phyloP scores from a whole-genome alignment of 768 basidiomycete species.

The Nidula microcarpa region DNA sequence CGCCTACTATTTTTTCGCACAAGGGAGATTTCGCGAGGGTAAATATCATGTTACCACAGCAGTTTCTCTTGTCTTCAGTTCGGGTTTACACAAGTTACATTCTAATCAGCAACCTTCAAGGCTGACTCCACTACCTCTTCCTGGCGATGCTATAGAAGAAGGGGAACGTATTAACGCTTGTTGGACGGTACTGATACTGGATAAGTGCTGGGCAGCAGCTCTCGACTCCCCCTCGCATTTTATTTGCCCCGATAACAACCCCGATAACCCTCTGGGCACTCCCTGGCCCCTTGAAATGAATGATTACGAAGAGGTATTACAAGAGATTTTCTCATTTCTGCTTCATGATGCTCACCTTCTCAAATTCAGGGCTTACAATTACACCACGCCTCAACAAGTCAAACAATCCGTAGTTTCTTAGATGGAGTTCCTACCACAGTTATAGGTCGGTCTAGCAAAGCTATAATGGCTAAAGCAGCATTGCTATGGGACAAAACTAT shows the following conservation, averaged over 20 bases:
- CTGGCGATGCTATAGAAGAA: slow-evolving; percentile 25
- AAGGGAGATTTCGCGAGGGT: slow-evolving; percentile 44
- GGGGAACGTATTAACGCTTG: slow-evolving; percentile 32
- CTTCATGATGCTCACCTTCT: slow-evolving; percentile 9
- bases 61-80: slow-evolving; percentile 27
- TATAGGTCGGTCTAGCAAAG: slow-evolving; percentile 12
- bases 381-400: neutral
- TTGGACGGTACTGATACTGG: slow-evolving; percentile 32
- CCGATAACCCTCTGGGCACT: slow-evolving; percentile 22
- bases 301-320: slow-evolving; percentile 22
- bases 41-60: slow-evolving; percentile 37
- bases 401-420: slow-evolving; percentile 15
- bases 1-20: slow-evolving; percentile 50
- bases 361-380: too few species aligned
- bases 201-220: slow-evolving; percentile 40
- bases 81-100: slow-evolving; percentile 34
- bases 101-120: slow-evolving; percentile 19
- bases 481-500: slow-evolving; percentile 31
- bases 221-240: slow-evolving; percentile 29
- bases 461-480: slow-evolving; percentile 18
- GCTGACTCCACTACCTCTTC: slow-evolving; percentile 18
- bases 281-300: slow-evolving; percentile 35
- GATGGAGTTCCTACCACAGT: slow-evolving; percentile 13
- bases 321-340: slow-evolving; percentile 4
- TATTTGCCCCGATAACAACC: slow-evolving; percentile 4